Evolutionary conservation across 768 basidiomycete species (phyloP), one percentile per base, ranked within the genome.

Genomic region (Lanmaoa pseudosensibilis): DNA sequence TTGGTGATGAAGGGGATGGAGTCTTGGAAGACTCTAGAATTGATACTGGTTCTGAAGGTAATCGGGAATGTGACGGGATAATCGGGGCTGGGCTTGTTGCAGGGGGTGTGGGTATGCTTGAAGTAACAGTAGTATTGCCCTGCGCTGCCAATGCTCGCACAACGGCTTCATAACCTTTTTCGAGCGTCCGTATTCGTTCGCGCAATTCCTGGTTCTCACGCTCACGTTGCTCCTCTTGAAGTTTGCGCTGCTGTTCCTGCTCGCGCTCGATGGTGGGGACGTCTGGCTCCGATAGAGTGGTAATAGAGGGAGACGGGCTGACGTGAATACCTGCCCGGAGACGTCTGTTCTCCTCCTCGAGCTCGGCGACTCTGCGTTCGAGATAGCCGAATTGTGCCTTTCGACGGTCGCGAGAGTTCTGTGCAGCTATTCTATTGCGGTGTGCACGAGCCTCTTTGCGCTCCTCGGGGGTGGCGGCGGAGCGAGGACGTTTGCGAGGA

Each of bases 401-500:
- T 54, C 92, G 83, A 63, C 90, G 83, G 76, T 96, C 94, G 44
- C 94, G 86, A 12, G 90, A 92, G 76, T 94, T 90, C 78, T 96
- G 94, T 6, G 93, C 93, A 2, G 94, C 94, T 70, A 95, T 92
- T 49, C 93, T 83, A 74, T 96, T 96, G 54, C 94, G 86, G 74
- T 94, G 91, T 16, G 90, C 92, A 61, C 94, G 81, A 46, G 90
- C 91, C 70, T 93, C 92, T 64, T 84, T 90, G 72, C 90, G 88
- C 66, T 92, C 90, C 59, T 92, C 91, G 0, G 87, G 76, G 7
- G 83, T 77, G 25, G 79, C 46, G 11, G 81, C 80, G 9, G 86
- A 79, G 64, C 91, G 86, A 34, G 83, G 70, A 30, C 91, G 89
- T 69, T 93, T 93, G 63, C 90, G 86, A 30, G 89, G 81, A 15